Evolutionary conservation across 306 rosid genomes (phyloP).

Genomic region (Cyamopsis tetragonoloba): DNA sequence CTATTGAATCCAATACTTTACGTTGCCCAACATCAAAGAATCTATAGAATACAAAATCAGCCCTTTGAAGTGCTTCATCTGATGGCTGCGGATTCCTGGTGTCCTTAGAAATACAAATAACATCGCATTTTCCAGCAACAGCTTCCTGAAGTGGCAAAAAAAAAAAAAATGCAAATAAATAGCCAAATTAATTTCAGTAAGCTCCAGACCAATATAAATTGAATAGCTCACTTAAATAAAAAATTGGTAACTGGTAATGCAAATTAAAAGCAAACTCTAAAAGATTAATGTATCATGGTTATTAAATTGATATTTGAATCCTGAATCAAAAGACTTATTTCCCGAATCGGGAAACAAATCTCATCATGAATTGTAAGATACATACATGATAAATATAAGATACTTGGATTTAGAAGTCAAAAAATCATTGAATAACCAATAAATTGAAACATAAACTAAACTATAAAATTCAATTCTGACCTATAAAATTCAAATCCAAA

Average conservation of each 20-base stretch:
- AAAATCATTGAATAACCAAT: too few species aligned
- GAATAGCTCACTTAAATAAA: not conserved
- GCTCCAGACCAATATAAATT: not conserved
- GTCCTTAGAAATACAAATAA: slow-evolving; percentile 59
- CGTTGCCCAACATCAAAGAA: slow-evolving; percentile 56
- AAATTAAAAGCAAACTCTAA: not conserved
- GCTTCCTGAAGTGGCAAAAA: slow-evolving; percentile 51
- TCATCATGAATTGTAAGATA: too few species aligned
- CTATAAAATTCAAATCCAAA: too few species aligned
- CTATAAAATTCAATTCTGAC: too few species aligned
- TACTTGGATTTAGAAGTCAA: too few species aligned
- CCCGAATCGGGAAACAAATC: too few species aligned
- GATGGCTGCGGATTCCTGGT: slow-evolving; percentile 52
- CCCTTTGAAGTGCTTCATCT: slow-evolving; percentile 41
- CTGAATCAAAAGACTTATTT: too few species aligned
- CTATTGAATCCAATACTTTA: slow-evolving; percentile 40
- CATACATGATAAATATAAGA: too few species aligned
- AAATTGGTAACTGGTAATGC: too few species aligned
- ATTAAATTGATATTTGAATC: too few species aligned
- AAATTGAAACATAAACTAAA: too few species aligned
- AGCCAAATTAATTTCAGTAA: not conserved
- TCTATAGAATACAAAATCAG: slow-evolving; percentile 61
- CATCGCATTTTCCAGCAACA: slow-evolving; percentile 75
- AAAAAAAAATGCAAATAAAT: not conserved
- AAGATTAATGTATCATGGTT: not conserved